phyloP scores from a whole-genome alignment of 495 filamentous ascomycete species.

The Xylona heveae region DNA sequence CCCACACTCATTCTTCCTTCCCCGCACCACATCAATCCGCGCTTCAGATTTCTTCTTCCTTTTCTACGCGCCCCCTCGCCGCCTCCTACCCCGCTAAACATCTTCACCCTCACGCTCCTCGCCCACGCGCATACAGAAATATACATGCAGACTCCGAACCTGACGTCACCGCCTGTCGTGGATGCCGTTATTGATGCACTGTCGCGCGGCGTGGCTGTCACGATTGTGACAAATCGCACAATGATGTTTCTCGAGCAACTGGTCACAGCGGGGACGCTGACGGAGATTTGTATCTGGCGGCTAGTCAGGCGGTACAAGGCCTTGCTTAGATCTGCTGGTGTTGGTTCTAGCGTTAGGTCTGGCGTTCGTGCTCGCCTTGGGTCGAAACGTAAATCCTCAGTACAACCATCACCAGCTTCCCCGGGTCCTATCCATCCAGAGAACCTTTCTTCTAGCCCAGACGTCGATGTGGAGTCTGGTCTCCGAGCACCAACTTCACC shows the following conservation, averaged over 20 bases:
- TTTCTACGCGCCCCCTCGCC: conserved; percentile 6
- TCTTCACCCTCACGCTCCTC: conserved; percentile 32
- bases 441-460: no score
- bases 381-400: no score
- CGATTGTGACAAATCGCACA: conserved; percentile 35
- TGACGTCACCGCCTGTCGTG: conserved; percentile 37
- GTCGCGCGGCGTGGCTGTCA: conserved; percentile 34
- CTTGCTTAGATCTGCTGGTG: no score
- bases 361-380: no score
- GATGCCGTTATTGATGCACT: conserved; percentile 27
- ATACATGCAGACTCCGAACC: conserved; percentile 49
- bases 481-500: no score
- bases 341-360: no score
- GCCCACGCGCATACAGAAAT: conserved; percentile 27
- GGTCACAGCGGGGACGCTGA: conserved; percentile 44
- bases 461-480: no score
- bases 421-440: no score
- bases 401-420: no score
- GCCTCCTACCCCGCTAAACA: conserved; percentile 46
- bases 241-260: conserved; percentile 61
- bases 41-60: conserved; percentile 14
- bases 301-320: no score
- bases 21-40: conserved; percentile 41
- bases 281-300: conserved; percentile 31
- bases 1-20: conserved; percentile 44